phyloP scores from a whole-genome alignment of 1,284 basidiomycete species.

The Trametes hirsuta region DNA sequence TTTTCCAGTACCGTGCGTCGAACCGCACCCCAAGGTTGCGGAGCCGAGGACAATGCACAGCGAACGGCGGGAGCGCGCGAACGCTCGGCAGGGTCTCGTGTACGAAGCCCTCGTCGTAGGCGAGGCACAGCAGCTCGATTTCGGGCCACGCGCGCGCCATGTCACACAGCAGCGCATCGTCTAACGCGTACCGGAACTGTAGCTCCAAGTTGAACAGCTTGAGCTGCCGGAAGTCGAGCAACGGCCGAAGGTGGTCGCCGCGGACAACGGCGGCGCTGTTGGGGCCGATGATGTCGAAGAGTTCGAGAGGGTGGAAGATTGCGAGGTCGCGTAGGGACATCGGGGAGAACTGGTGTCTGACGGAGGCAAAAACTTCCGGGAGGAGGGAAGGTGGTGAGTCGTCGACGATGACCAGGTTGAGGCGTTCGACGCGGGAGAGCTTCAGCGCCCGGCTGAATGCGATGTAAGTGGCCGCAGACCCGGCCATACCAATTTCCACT shows the following conservation, averaged over 20 bases:
- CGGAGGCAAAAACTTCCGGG: neutral
- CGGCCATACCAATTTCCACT: neutral
- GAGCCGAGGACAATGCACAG: neutral
- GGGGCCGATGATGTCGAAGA: neutral
- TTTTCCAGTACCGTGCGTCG: neutral
- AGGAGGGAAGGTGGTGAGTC: neutral
- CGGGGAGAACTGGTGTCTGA: neutral
- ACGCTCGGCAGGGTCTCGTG: neutral
- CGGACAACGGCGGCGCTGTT: neutral
- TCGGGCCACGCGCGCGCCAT: neutral
- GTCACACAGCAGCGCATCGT: neutral
- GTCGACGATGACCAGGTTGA: neutral
- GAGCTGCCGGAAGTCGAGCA: neutral
- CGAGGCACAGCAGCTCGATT: neutral
- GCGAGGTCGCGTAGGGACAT: neutral
- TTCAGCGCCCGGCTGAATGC: neutral
- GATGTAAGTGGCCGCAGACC: neutral
- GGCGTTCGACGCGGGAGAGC: neutral
- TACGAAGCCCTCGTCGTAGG: neutral
- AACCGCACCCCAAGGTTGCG: neutral
- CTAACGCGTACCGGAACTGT: neutral
- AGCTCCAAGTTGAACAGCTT: neutral
- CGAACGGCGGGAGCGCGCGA: neutral
- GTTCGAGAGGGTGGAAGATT: neutral
- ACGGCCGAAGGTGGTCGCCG: neutral